Evolutionary conservation across 129 eudicot genomes (phyloP).

Genomic region (Sambucus nigra): DNA sequence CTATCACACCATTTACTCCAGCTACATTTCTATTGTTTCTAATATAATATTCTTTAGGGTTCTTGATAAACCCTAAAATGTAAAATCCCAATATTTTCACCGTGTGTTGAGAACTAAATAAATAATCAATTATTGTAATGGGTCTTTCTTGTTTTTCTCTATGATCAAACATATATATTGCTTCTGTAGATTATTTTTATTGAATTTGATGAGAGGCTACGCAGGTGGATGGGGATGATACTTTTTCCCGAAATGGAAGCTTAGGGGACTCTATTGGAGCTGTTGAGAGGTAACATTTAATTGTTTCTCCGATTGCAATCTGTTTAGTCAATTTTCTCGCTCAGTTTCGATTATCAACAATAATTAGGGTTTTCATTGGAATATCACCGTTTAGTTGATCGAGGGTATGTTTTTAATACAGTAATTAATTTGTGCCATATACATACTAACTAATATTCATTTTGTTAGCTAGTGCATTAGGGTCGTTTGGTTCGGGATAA

Average conservation of each 20-base stretch:
- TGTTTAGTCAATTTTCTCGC: neutral
- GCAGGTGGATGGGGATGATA: slow-evolving; percentile 5
- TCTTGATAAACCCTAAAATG: slow-evolving; percentile 3
- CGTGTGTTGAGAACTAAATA: neutral
- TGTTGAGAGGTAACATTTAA: slow-evolving; percentile 1
- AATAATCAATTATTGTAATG: neutral
- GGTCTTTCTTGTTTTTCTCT: slow-evolving; percentile 4
- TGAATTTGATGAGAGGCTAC: neutral
- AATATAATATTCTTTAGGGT: too few relatives aligned
- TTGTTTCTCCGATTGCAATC: neutral
- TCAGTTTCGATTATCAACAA: neutral
- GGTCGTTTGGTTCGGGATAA: too few relatives aligned
- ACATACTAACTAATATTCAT: too few relatives aligned
- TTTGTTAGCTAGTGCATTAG: too few relatives aligned
- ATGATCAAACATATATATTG: neutral
- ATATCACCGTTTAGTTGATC: too few relatives aligned
- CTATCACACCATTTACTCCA: too few relatives aligned
- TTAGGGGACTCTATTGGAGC: slow-evolving; percentile 3
- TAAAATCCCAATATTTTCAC: slow-evolving; percentile 3
- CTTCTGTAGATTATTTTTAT: neutral
- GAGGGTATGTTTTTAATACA: too few relatives aligned
- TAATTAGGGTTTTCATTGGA: slow-evolving; percentile 18
- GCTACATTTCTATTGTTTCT: too few relatives aligned
- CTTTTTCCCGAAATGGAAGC: slow-evolving; percentile 5
- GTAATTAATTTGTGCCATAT: too few relatives aligned